Evolutionary conservation across 805 yeast genomes (phyloP).

Genomic region (Candida chauliodis): DNA sequence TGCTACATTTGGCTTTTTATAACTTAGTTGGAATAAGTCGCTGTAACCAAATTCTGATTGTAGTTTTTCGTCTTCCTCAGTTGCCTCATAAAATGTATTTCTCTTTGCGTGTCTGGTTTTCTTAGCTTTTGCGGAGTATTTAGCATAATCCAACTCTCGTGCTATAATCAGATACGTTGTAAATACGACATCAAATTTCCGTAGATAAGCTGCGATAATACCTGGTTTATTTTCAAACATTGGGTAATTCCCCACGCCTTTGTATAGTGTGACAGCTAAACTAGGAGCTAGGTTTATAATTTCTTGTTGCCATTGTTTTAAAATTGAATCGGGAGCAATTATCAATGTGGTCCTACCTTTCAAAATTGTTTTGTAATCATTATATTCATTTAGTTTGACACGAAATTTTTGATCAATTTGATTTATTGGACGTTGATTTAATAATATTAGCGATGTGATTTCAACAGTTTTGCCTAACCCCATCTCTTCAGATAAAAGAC

Average conservation of each 20-base stretch:
- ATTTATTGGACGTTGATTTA: conserved; percentile 51
- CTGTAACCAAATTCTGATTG: conserved; percentile 15
- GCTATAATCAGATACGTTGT: conserved; percentile 74
- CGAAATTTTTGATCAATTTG: conserved; percentile 30
- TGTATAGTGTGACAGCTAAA: conserved; percentile 59
- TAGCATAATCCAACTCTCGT: conserved; percentile 74
- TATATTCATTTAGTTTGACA: conserved; percentile 29
- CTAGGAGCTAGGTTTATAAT: conserved; percentile 54
- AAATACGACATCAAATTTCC: conserved; percentile 70
- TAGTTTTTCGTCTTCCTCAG: conserved; percentile 16
- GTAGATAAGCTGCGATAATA: conserved; percentile 50
- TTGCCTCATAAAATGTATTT: conserved; percentile 5
- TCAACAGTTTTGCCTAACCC: conserved; percentile 96
- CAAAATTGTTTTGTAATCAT: conserved; percentile 42
- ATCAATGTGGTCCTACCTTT: conserved; percentile 72
- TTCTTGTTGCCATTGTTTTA: conserved; percentile 85
- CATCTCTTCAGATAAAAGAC: conserved; percentile 91
- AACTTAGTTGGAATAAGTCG: conserved; percentile 24
- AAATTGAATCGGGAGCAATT: conserved; percentile 80
- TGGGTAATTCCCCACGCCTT: conserved; percentile 43
- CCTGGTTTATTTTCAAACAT: conserved; percentile 28
- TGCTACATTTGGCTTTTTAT: conserved; percentile 26
- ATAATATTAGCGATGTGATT: conserved; percentile 57
- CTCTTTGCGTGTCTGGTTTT: conserved; percentile 37
- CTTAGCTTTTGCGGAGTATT: conserved; percentile 57